These are phyloP conservation scores for Filosporella fistucella DNA, from an alignment of 495 filamentous ascomycete species.

Conservation along the genomic window DNA sequence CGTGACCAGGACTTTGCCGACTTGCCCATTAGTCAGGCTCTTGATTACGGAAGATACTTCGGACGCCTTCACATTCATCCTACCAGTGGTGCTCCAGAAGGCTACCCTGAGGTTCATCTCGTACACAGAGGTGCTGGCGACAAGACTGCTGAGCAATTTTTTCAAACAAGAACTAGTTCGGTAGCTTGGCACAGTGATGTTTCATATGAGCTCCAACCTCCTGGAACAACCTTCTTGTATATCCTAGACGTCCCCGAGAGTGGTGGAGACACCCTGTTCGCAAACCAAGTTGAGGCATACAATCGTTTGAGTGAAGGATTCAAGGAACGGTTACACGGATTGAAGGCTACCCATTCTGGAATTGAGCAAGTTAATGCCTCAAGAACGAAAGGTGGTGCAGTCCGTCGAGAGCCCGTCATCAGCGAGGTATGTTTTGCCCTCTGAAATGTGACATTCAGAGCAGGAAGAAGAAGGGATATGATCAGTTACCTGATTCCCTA, in stretches of 20 bases:
- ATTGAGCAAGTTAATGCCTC: slow-evolving; percentile 63
- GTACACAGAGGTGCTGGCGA: slow-evolving; percentile 71
- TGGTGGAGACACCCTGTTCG: slow-evolving; percentile 78
- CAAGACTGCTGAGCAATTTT: slow-evolving; percentile 50
- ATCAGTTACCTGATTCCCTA: too few species aligned
- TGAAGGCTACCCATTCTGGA: slow-evolving; percentile 73
- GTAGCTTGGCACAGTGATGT: slow-evolving; percentile 82
- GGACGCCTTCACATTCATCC: slow-evolving; percentile 83
- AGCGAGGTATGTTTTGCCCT: too few species aligned
- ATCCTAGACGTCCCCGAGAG: slow-evolving; percentile 70
- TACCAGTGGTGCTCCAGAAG: slow-evolving; percentile 65
- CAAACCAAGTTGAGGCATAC: slow-evolving; percentile 70
- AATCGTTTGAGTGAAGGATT: slow-evolving; percentile 68
- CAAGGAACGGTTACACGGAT: slow-evolving; percentile 66
- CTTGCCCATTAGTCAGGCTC: slow-evolving; percentile 62
- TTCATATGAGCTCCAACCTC: slow-evolving; percentile 78
- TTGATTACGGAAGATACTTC: slow-evolving; percentile 74
- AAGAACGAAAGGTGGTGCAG: slow-evolving; percentile 51
- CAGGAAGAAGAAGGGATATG: too few species aligned
- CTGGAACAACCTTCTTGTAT: slow-evolving; percentile 79
- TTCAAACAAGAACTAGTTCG: slow-evolving; percentile 60
- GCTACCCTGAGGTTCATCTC: slow-evolving; percentile 70
- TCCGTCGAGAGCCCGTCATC: slow-evolving; percentile 65
- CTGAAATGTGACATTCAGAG: too few species aligned
- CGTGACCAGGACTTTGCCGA: slow-evolving; percentile 74